Base-by-base conservation (phyloP, 495 filamentous ascomycete species). In the Astrothelium subdiscretum region DNA sequence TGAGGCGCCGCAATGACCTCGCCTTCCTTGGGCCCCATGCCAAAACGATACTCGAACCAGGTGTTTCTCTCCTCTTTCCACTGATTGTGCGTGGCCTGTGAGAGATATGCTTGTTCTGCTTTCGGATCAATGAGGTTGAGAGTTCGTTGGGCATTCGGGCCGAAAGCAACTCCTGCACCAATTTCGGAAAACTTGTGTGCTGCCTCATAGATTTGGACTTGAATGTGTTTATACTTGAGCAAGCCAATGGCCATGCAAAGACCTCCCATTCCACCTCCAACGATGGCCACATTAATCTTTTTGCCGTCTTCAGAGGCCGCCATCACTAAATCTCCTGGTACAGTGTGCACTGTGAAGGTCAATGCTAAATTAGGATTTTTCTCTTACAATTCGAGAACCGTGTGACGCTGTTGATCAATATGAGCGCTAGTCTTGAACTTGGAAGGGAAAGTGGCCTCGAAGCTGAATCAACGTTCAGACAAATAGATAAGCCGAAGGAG, bases 151-250 rank as follows among this genome's bases (percentile, higher is more conserved):
- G 66, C 66, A 60, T 68, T 68, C 57, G 59, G 59, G 44, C 61
- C 62, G 13, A 68, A 32, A 27, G 59, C 63, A 27, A 68, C 35
- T 2, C 66, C 66, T 5, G 66, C 66, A 31, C 66, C 66, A 31
- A 68, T 62, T 38, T 68, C 66, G 12, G 62, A 62, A 44, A 62
- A 65, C n/a, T 44, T 59, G 18, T 63, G 42, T 27, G 63, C 59
- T 13, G 59, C 58, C 38, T 68, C 66, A 51, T 68, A 65, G 63
- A 68, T 61, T 35, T 68, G 63, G 57, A 63, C 62, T 57, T 59
- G 48, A 38, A 68, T 60, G 60, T 64, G 58, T 0, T 24, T 5
- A 22, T 65, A 62, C 48, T 68, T 59, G 58, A 59, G 57, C 31
- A 68, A 58, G 12, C 63, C 66, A 32, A 59, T 59, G 10, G 40